phyloP scores from a whole-genome alignment of 169 alveolate genomes.

The Plasmodium inui region DNA sequence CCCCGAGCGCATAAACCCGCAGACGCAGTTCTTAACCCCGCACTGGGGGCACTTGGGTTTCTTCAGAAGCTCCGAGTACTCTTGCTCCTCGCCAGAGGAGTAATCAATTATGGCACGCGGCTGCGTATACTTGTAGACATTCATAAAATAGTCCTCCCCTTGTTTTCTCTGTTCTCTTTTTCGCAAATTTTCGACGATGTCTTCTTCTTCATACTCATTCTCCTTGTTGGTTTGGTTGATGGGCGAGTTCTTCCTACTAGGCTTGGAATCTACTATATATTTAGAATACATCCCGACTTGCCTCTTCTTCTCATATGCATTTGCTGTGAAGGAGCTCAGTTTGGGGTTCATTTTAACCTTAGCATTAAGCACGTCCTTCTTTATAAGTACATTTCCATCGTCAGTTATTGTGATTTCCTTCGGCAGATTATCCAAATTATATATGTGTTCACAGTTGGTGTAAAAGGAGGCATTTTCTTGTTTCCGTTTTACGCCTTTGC shows the following conservation, averaged over 20 bases:
- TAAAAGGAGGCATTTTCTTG: slow-evolving; percentile 24
- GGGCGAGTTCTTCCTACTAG: not conserved
- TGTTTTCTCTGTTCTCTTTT: slow-evolving; percentile 29
- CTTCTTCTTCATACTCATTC: slow-evolving; percentile 13
- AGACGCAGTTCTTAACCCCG: slow-evolving; percentile 61
- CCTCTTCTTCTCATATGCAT: slow-evolving; percentile 53
- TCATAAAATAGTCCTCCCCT: slow-evolving; percentile 52
- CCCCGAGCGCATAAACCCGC: slow-evolving; percentile 47
- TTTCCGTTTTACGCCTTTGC: slow-evolving; percentile 24
- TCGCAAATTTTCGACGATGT: slow-evolving; percentile 26
- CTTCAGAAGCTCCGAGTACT: slow-evolving; percentile 31
- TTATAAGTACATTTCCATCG: slow-evolving; percentile 43
- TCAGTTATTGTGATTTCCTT: slow-evolving; percentile 45
- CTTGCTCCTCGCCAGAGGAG: slow-evolving; percentile 33
- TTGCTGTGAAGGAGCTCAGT: not conserved
- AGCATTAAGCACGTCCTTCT: not conserved
- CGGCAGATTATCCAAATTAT: slow-evolving; percentile 39
- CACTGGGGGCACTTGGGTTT: slow-evolving; percentile 64
- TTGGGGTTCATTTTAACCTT: slow-evolving; percentile 36
- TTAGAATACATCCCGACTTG: slow-evolving; percentile 25
- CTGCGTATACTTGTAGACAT: slow-evolving; percentile 47
- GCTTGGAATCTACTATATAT: slow-evolving; percentile 6
- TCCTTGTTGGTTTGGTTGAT: not conserved
- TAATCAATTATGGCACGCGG: slow-evolving; percentile 57
- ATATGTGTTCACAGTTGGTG: slow-evolving; percentile 27